Evolutionary conservation across 1,284 basidiomycete species (phyloP).

Genomic region (Apiotrichum porosum): DNA sequence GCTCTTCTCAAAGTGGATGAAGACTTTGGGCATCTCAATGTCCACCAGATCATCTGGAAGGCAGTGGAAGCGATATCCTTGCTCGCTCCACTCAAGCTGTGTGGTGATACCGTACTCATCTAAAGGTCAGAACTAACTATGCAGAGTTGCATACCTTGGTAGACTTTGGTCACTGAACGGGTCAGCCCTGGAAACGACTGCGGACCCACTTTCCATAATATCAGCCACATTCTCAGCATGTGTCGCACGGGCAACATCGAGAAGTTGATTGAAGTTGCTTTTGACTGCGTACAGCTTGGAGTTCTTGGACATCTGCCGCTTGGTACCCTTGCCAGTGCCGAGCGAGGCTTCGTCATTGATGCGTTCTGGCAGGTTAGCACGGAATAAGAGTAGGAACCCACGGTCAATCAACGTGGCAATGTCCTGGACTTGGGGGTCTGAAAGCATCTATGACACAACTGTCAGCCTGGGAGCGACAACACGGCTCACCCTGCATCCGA

Average conservation of each 20-base stretch:
- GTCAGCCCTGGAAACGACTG: not conserved
- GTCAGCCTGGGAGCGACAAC: not conserved
- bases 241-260: slow-evolving; percentile 88
- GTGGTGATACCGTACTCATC: slow-evolving; percentile 3
- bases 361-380: slow-evolving; percentile 7
- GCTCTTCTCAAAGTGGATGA: slow-evolving; percentile 8
- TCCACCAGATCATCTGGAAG: not conserved
- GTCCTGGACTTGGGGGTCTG: not conserved
- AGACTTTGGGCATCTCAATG: not conserved
- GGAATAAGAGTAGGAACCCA: not conserved
- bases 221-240: slow-evolving; percentile 85
- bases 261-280: slow-evolving; percentile 69
- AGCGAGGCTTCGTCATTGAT: slow-evolving; percentile 23
- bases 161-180: not conserved
- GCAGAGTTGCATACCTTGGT: not conserved
- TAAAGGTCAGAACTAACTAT: not conserved
- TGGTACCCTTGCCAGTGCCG: slow-evolving; percentile 4
- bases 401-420: slow-evolving; percentile 18
- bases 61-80: slow-evolving; percentile 7
- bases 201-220: slow-evolving; percentile 50
- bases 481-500: not conserved
- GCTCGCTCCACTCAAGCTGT: slow-evolving; percentile 12
- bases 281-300: slow-evolving; percentile 78
- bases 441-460: not conserved
- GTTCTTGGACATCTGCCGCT: slow-evolving; percentile 47